Base-by-base conservation (phyloP, 257 asterid genomes). In the Apocynum venetum region DNA sequence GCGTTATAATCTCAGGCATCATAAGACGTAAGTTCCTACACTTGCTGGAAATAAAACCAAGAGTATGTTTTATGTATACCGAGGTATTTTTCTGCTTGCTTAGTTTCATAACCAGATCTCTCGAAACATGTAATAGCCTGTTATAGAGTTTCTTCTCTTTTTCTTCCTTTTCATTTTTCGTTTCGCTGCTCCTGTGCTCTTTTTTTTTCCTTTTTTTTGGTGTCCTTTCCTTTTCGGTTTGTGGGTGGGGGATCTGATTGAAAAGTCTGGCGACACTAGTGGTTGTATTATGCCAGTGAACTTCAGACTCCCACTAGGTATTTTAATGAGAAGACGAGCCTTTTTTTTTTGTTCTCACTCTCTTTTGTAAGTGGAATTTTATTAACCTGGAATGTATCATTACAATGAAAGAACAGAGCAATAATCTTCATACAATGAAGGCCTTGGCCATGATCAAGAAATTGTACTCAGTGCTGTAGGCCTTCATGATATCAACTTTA, bases 1-100 rank as follows among this genome's bases (percentile, higher is more conserved):
- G 49, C 94, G 92, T 35, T 94, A 94, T 83, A 92, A 94, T 83
- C 96, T 92, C 57, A 90, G 98, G 83, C 88, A 80, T 14, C 87
- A 83, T 76, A 84, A 69, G 73, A 76, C 72, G 97, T 92, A 80
- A 88, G 97, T 84, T 46, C 55, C 6, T 71, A 44, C 1, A 41
- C 55, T 12, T 48, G 44, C 46, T 68, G 78, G n/a, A 48, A 66
- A 38, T 49, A 65, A 5, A 46, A 68, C 14, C 35, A 31, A 63
- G 43, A 36, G 3, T 10, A 63, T 11, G 46, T 68, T 43, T 68
- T 68, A 3, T 68, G 73, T 19, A 17, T 68, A 53, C 52, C 19
- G n/a, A 43, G 53, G 73, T 41, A 6, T 68, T 17, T 43, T 43
- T 68, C 38, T 4, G n/a, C 52, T 68, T 67, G 51, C 38, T 17